phyloP scores from a whole-genome alignment of 2,329 filamentous ascomycete genomes.

The Reticulascus tulasneorum region DNA sequence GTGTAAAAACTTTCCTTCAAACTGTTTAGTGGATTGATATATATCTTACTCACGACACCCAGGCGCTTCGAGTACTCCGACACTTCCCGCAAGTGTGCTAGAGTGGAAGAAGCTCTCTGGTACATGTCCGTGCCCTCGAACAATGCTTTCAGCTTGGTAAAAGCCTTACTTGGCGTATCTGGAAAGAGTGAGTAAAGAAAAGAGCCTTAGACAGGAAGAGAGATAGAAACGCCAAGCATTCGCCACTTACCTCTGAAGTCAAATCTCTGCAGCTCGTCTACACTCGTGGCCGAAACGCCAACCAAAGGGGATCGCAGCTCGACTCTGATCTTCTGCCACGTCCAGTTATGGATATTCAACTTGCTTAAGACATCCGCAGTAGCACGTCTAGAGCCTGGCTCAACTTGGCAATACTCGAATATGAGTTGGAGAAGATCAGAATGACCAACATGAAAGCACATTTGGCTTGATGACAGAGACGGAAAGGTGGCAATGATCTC shows the following conservation, averaged over 20 bases:
- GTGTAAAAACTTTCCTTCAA: conserved; percentile 89
- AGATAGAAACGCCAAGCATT: not conserved
- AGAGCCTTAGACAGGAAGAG: not conserved
- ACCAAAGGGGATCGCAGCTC: conserved; percentile 79
- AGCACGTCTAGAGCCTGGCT: conserved; percentile 59
- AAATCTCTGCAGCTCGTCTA: conserved; percentile 86
- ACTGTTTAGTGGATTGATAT: conserved; percentile 79
- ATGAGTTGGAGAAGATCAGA: conserved; percentile 80
- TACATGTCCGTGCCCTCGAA: conserved; percentile 64
- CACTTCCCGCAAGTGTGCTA: conserved; percentile 77
- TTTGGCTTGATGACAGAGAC: conserved; percentile 62
- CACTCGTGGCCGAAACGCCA: conserved; percentile 79
- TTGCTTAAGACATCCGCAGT: conserved; percentile 84
- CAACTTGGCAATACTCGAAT: conserved; percentile 86
- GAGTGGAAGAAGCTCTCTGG: conserved; percentile 69
- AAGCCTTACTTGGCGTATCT: conserved; percentile 55
- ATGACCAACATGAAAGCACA: conserved; percentile 91
- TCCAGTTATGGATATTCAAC: conserved; percentile 75
- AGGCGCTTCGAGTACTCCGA: conserved; percentile 73
- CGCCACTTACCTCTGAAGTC: conserved; percentile 70
- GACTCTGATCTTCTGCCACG: conserved; percentile 77
- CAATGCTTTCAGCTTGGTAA: conserved; percentile 54
- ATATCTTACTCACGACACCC: conserved; percentile 71
- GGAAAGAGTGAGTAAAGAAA: too few relatives aligned
- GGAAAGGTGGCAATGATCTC: conserved; percentile 83